These are phyloP conservation scores for Mycosphaerella arachidis DNA, from an alignment of 2,329 filamentous ascomycete genomes.

Conservation along the genomic window DNA sequence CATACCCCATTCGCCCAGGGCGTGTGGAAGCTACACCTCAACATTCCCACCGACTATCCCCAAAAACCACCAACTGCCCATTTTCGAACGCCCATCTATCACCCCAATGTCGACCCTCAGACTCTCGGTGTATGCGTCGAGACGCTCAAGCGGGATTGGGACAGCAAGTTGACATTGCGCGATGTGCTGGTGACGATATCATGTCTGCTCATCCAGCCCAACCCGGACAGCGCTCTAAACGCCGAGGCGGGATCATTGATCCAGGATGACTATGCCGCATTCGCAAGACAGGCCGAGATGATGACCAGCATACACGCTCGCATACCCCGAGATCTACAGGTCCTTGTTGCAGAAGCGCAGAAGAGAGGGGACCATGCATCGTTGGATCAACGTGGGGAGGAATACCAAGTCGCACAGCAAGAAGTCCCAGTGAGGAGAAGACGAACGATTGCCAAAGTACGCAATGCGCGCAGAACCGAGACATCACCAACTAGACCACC, in stretches of 20 bases:
- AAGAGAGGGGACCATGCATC: slow-evolving; percentile 40
- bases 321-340: slow-evolving; percentile 44
- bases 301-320: slow-evolving; percentile 61
- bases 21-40: slow-evolving; percentile 56
- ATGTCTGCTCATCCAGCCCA: slow-evolving; percentile 60
- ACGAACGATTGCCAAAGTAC: slow-evolving; percentile 26
- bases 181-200: slow-evolving; percentile 58
- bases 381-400: slow-evolving; percentile 9
- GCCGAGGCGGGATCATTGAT: slow-evolving; percentile 55
- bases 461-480: slow-evolving; percentile 21
- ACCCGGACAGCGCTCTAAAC: slow-evolving; percentile 61
- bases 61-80: slow-evolving; percentile 51
- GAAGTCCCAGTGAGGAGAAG: slow-evolving; percentile 24
- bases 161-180: slow-evolving; percentile 52
- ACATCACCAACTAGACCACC: slow-evolving; percentile 24
- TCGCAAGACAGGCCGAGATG: slow-evolving; percentile 53
- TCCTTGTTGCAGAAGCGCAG: slow-evolving; percentile 51
- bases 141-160: slow-evolving; percentile 62
- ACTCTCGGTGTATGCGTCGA: slow-evolving; percentile 61
- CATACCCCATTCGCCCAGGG: slow-evolving; percentile 58
- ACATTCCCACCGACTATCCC: slow-evolving; percentile 56
- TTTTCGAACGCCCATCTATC: slow-evolving; percentile 59
- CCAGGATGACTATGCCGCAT: slow-evolving; percentile 56
- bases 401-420: slow-evolving; percentile 14
- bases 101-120: slow-evolving; percentile 61